These are phyloP conservation scores for Coniochaeta prunicola DNA, from an alignment of 2,329 filamentous ascomycete species.

Conservation along the genomic window DNA sequence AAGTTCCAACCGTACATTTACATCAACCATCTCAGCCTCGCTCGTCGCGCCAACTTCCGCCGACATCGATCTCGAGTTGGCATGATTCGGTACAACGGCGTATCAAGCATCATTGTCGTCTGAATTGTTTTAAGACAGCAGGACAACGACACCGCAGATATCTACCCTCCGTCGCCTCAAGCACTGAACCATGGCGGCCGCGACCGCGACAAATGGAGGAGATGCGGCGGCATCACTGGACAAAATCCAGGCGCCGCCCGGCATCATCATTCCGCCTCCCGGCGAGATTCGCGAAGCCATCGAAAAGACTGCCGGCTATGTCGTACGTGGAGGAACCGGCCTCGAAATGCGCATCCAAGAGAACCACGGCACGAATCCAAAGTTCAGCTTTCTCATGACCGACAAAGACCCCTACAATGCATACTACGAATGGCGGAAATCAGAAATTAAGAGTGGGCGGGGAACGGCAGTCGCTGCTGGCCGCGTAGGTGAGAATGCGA, in stretches of 20 bases:
- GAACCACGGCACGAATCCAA: conserved; percentile 77
- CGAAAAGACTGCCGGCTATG: conserved; percentile 92
- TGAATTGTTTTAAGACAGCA: background rate
- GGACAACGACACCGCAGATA: background rate
- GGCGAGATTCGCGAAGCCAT: conserved; percentile 76
- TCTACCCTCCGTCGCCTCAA: background rate
- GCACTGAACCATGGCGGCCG: conserved; percentile 22
- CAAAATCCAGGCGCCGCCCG: conserved; percentile 69
- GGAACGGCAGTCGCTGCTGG: conserved; percentile 74
- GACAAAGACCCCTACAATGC: conserved; percentile 74
- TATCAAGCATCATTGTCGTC: background rate
- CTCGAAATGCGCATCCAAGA: conserved; percentile 82
- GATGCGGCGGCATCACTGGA: conserved; percentile 49
- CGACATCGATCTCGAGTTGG: no score
- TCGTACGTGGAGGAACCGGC: conserved; percentile 58
- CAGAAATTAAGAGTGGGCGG: conserved; percentile 76
- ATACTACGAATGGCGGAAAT: conserved; percentile 86
- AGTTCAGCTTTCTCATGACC: conserved; percentile 84
- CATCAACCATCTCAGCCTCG: no score
- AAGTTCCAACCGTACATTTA: no score
- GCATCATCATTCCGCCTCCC: conserved; percentile 79
- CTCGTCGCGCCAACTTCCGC: no score
- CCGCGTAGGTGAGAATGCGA: conserved; percentile 55
- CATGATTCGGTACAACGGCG: background rate
- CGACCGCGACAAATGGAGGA: conserved; percentile 37